Evolutionary conservation across 371 early-diverging fungal genomes (phyloP), one percentile per base, ranked within the genome.

Genomic region (Mortierella sp.): DNA sequence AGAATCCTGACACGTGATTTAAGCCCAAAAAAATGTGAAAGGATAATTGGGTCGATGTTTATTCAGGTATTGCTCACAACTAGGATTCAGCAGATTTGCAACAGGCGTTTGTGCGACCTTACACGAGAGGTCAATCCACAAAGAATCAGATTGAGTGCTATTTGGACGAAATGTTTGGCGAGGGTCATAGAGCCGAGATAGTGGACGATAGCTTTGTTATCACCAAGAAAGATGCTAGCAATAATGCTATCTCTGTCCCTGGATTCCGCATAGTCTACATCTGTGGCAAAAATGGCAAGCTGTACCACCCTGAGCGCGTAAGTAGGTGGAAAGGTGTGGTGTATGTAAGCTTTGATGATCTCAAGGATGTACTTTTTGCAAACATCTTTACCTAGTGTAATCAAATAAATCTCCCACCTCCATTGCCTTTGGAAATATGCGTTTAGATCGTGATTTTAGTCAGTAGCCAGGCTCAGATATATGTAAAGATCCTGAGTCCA

Each of bases 241-340:
- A 35, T 22, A 2, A 22, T 32, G 35, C 3, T 19, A 45, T 15
- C 35, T 51, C 26, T 43, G 80, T 67, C 34, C 59, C 66, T 66
- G 80, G 73, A 54, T 73, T 79, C 45, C 67, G 61, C 23, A 59
- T 80, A 29, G 57, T 80, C 75, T 80, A 80, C 63, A 74, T 80
- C 64, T 64, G 69, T 57, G 73, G 70, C 63, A 34, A 32, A 32
- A 15, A 56, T 15, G 32, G 29, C 32, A 3, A 32, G 7, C 57
- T 56, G 34, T 2, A 32, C 15, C 57, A 34, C 57, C 5, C 1
- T 13, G 35, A 32, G 2, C 57, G 1, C 32, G 34, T 1, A 19
- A 32, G 32, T 4, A 32, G 32, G n/a, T 56, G 29, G 19, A 15
- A 3, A n/a, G 57, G 32, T 56, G 57, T 57, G 17, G 17, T 13